These are phyloP conservation scores for Fusarium pseudocircinatum DNA, from an alignment of 2,329 filamentous ascomycete species.

Conservation along the genomic window DNA sequence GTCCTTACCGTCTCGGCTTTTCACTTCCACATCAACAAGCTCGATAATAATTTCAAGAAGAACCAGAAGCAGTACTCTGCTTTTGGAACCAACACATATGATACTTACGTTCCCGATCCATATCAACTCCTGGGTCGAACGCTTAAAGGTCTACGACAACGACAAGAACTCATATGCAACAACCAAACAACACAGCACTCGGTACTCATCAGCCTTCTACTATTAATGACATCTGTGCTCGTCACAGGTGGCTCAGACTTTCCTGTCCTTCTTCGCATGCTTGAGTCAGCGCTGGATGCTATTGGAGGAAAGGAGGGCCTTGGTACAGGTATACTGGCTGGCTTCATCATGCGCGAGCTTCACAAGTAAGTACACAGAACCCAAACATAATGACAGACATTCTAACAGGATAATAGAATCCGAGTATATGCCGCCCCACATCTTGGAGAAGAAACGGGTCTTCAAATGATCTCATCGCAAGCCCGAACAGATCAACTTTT, in stretches of 20 bases:
- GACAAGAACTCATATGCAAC: constrained; percentile 22
- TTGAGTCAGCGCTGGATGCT: constrained; percentile 40
- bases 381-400: accelerated
- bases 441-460: constrained; percentile 37
- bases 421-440: constrained; percentile 41
- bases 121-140: constrained; percentile 27
- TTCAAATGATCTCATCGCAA: constrained; percentile 38
- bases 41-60: not conserved
- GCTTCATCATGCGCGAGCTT: constrained; percentile 40
- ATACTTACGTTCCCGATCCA: constrained; percentile 15
- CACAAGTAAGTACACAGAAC: constrained; percentile 34
- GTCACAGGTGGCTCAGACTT: constrained; percentile 44
- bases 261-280: constrained; percentile 38
- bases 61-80: not conserved
- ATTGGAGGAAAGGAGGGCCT: constrained; percentile 38
- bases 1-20: constrained; percentile 34
- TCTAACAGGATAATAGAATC: constrained; percentile 2
- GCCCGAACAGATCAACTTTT: constrained; percentile 32
- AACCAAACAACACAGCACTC: constrained; percentile 26
- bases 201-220: constrained; percentile 37
- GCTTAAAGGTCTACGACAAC: constrained; percentile 22
- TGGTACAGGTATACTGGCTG: constrained; percentile 25
- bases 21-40: constrained; percentile 26
- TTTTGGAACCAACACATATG: not conserved
- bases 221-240: constrained; percentile 38